Conservation (phyloP, 768 basidiomycete genomes). For the Neoboletus magnificus region DNA sequence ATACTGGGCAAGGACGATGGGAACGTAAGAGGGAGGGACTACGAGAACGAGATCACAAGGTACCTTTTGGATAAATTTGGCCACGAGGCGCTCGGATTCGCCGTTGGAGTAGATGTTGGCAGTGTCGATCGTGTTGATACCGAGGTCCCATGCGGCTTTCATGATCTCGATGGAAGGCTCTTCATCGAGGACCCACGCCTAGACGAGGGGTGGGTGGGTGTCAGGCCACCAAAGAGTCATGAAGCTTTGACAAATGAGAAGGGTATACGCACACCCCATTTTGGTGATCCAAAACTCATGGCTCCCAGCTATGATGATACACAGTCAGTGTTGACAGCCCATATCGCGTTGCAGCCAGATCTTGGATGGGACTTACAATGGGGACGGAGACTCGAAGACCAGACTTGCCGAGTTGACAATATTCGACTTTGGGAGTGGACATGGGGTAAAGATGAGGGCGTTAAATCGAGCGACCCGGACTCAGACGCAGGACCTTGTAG, state of each 20-base stretch:
- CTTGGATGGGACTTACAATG: slow-evolving; percentile 22
- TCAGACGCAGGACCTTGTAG: background rate
- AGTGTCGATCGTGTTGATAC: slow-evolving; percentile 40
- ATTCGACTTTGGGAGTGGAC: slow-evolving; percentile 24
- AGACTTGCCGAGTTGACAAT: slow-evolving; percentile 30
- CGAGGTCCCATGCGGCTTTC: slow-evolving; percentile 39
- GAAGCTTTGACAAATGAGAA: background rate
- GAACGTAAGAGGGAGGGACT: too few relatives aligned
- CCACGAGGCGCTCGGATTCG: slow-evolving; percentile 37
- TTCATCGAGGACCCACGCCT: slow-evolving; percentile 30
- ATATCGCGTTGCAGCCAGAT: background rate
- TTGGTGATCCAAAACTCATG: slow-evolving; percentile 1
- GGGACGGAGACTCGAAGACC: slow-evolving; percentile 36
- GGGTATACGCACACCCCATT: background rate
- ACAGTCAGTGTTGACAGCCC: too few relatives aligned
- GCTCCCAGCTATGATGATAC: slow-evolving; percentile 22
- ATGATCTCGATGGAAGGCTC: slow-evolving; percentile 31
- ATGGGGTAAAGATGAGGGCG: background rate
- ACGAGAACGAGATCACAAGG: too few relatives aligned
- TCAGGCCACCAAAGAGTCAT: background rate
- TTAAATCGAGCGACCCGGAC: background rate
- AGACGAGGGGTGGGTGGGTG: background rate
- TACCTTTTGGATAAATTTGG: slow-evolving; percentile 37
- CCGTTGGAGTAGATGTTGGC: slow-evolving; percentile 38
- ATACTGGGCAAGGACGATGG: slow-evolving; percentile 15